Evolutionary conservation across 306 rosid species (phyloP).

Genomic region (cucumber (Cucumis sativus)): DNA sequence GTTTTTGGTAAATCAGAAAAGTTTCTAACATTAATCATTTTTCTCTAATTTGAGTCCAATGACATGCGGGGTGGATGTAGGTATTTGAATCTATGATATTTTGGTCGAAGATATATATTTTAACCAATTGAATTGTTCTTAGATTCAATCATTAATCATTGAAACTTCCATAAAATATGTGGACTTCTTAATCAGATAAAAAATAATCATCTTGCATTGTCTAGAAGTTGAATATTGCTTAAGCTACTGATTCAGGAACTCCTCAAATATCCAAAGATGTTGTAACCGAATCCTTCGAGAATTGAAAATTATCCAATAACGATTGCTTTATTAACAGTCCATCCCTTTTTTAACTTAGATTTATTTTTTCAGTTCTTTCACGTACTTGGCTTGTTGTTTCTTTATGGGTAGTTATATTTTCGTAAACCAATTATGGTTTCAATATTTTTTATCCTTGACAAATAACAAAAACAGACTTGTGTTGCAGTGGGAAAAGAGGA

Average conservation of each 20-base stretch:
- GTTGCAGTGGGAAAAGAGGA: constrained; percentile 79
- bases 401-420: not conserved
- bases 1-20: not conserved
- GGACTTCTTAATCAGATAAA: not conserved
- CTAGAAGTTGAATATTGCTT: not conserved
- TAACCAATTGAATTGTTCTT: too few species aligned
- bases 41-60: too few species aligned
- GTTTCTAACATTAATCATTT: not conserved
- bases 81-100: too few species aligned
- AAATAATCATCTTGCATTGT: not conserved
- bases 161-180: not conserved
- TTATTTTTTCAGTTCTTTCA: too few species aligned
- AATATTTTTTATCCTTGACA: constrained; percentile 7
- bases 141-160: not conserved
- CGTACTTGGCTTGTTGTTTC: too few species aligned
- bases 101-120: too few species aligned
- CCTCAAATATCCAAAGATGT: too few species aligned
- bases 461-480: constrained; percentile 13
- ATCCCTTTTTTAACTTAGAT: too few species aligned
- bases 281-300: too few species aligned
- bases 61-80: too few species aligned
- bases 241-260: not conserved
- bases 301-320: too few species aligned
- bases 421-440: not conserved
- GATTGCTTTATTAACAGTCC: too few species aligned